Evolutionary conservation across 2,329 filamentous ascomycete species (phyloP), one percentile per base, ranked within the genome.

Genomic region (Septoria linicola): DNA sequence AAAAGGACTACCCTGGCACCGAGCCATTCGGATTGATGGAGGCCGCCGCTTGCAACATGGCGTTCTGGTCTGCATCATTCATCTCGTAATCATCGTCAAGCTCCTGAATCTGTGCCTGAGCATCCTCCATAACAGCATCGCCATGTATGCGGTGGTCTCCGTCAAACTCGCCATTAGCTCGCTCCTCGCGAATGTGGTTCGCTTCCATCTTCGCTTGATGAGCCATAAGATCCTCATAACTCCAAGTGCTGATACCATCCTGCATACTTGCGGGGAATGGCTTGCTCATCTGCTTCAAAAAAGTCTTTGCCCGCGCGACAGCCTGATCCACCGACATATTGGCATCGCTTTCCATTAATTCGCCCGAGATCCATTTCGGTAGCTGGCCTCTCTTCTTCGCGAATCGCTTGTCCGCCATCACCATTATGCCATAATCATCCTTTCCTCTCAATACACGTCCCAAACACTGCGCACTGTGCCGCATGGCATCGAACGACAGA

Each of bases 361-460:
- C 90, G 66, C 95, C 87, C 57, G 85, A 88, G 66, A 99, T 99
- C 93, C 93, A 99, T 68, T 96, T 96, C 8, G 93, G 93, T 21
- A 99, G 77, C 72, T 99, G 95, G 2, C 72, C 78, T 31, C 90
- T 80, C 73, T 97, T 97, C 74, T 93, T 95, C 68, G 89, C 85
- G 70, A 96, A 99, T 14, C 93, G 83, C 35, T 89, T 85, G 69
- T 99, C 93, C 2, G 95, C 93, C 21, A 99, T 78, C 3, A 99
- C 92, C 93, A 99, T 99, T 76, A 99, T 89, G n/a, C 93, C 93
- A 70, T 99, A 99, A 71, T 99, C 93, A 67, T 99, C 95, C 70
- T 99, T 99, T 19, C 93, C 93, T 63, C 93, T 81, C 56, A 99
- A 76, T 36, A 99, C 93, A 67, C 93, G 91, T 11, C 93, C 95